Evolutionary conservation across 495 filamentous ascomycete species (phyloP), one percentile per base, ranked within the genome.

Genomic region (Penicillium cinerascens): DNA sequence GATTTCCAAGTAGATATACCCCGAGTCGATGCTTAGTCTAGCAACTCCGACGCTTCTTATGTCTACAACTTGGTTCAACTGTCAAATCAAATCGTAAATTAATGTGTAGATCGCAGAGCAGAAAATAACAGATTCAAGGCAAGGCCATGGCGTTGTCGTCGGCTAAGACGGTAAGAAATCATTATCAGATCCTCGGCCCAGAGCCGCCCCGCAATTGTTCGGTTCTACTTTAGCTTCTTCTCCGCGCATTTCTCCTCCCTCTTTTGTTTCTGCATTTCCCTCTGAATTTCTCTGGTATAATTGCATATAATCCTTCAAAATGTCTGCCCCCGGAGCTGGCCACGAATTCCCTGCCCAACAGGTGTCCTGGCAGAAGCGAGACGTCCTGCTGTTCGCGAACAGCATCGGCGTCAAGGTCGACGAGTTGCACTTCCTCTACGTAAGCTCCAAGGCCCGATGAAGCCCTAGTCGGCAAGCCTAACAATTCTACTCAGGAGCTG

Each of bases 381-480:
- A 96, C 76, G 80, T 84, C 21, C 76, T 95, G 57, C 81, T 95
- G 23, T 95, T 95, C 65, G 90, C 91, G 33, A 86, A 89, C 70
- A 89, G 85, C 70, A 92, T 95, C 63, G 91, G 91, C 16, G 82
- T 80, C 66, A 91, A 83, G 44, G 77, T 78, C n/a, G 83, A 95
- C 50, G 91, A 95, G 75, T 79, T 95, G 57, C 90, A 95, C 59
- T 95, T 95, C 65, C 83, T 95, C 69, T 95, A 90, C 54, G 89
- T 91, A 75, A 33, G 80, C 59, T 27, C 22, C 13, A 17, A 22
- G 20, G 18, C 4, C 11, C 27, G 5, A 20, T n/a, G 7, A 9
- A 20, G 13, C 1, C n/a, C 2, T 11, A 43, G 21, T 15, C 11
- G 40, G 23, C 7, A 11, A 29, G n/a, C 26, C 55, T 33, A 47